Conservation (phyloP, 1,139 yeast species). For the Taphrina flavorubra region DNA sequence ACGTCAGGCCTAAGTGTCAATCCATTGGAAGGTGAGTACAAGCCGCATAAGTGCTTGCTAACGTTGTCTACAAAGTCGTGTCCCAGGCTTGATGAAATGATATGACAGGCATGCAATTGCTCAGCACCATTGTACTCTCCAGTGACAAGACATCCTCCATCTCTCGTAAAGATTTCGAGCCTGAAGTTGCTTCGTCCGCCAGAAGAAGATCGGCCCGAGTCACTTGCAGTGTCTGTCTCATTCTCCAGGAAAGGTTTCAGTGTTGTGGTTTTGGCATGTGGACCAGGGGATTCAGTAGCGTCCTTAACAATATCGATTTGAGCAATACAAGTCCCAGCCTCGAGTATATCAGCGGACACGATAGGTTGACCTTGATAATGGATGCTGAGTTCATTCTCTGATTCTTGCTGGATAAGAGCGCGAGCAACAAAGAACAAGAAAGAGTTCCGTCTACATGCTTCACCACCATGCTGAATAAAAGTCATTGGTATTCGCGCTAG, state of each 20-base stretch:
- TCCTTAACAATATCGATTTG: not conserved
- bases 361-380: too few species aligned
- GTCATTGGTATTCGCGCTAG: not conserved
- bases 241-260: not conserved
- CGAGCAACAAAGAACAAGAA: not conserved
- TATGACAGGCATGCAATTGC: not conserved
- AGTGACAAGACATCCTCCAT: not conserved
- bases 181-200: conserved; percentile 2
- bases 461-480: not conserved
- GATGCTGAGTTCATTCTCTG: too few species aligned
- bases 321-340: not conserved
- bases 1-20: conserved; percentile 8
- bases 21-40: conserved; percentile 16
- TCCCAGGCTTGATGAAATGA: conserved; percentile 4
- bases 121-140: not conserved
- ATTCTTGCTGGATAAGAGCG: too few species aligned
- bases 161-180: not conserved
- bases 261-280: conserved; percentile 10
- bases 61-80: conserved; percentile 3
- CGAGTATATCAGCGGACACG: too few species aligned
- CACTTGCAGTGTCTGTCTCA: conserved; percentile 8
- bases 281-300: not conserved
- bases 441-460: conserved; percentile 48
- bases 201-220: not conserved
- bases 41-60: conserved; percentile 6